Evolutionary conservation across 768 basidiomycete genomes (phyloP), one percentile per base, ranked within the genome.

Genomic region (Phylloporus arenicola): DNA sequence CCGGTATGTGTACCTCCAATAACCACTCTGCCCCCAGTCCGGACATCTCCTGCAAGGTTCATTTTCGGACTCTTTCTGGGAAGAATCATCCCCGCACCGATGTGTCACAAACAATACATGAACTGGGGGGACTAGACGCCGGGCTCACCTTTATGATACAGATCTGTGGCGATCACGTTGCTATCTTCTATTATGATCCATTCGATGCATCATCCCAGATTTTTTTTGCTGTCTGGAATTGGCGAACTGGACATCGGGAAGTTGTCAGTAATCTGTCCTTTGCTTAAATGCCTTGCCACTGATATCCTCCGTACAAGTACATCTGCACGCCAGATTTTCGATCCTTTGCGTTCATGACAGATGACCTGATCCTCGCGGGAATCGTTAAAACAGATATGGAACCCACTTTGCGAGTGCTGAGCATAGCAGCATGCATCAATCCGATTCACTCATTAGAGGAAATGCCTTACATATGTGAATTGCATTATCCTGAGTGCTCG

Each of bases 261-360:
- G 54, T 65, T 19, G 70, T 71, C n/a, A 53, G 62, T 64, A 8
- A 22, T 48, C n/a, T 14, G 1, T 33, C 30, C 13, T 17, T 35
- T 49, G 19, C 30, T 37, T 46, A 1, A 20, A 19, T 35, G 4
- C 14, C 19, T 43, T 24, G 5, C 17, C 22, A 17, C 40, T 55
- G 24, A 64, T 45, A 24, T 35, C 27, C 48, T 43, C 30, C 9
- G 2, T 20, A 47, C 8, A 17, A 70, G 69, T 39, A 45, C 27
- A 46, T 72, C 8, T 43, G 35, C 30, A 45, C 30, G 22, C 25
- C 50, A 16, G 50, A 54, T 16, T 53, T 72, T 39, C 59, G 53
- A 24, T 70, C 70, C 12, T 72, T 65, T 46, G 58, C 65, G 1
- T 72, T 72, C 54, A 56, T 72, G 42, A 57, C 68, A 22, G 67